Base-by-base conservation (phyloP, 768 basidiomycete genomes). In the Phaeolepiota aurea region DNA sequence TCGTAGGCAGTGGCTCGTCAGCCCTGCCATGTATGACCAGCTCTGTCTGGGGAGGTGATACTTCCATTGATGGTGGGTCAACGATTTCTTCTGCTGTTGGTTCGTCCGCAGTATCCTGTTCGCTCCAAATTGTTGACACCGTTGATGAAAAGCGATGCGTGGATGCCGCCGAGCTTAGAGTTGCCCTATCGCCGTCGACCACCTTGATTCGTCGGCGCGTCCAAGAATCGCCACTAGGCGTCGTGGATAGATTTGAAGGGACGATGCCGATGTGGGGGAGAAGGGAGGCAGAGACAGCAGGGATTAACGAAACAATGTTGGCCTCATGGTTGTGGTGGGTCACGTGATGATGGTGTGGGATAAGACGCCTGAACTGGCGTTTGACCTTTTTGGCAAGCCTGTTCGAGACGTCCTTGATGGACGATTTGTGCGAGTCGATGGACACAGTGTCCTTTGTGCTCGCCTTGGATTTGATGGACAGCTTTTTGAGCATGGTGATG, bases 201-300 rank as follows among this genome's bases (percentile, higher is more conserved):
- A 31, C 14, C 28, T 38, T 45, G 21, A 42, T 42, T 40, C 21
- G 20, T 16, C 16, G 12, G 7, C n/a, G 33, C 16, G 15, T 5
- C 33, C 33, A 42, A 31, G 37, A 47, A 35, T 49, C 48, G 19
- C 42, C 51, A 47, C 44, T 51, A 16, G 45, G 45, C 10, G 47
- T 36, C 36, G 46, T 20, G 50, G 55, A 37, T 48, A 32, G 43
- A 49, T 43, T 31, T 44, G n/a, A 45, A 46, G 42, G 53, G 21
- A 46, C 49, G 46, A 48, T 37, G 37, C 48, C 41, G 44, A 65
- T 45, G 66, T 64, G 46, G 48, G 56, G 56, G 69, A 71, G 48
- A 44, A 46, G 46, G 48, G 51, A 51, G 38, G 48, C 47, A 44
- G 14, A n/a, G 40, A 21, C 4, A 48, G 33, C 9, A 7, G 33